Evolutionary conservation across 805 yeast species (phyloP).

Genomic region (Yarrowia phangngaensis): DNA sequence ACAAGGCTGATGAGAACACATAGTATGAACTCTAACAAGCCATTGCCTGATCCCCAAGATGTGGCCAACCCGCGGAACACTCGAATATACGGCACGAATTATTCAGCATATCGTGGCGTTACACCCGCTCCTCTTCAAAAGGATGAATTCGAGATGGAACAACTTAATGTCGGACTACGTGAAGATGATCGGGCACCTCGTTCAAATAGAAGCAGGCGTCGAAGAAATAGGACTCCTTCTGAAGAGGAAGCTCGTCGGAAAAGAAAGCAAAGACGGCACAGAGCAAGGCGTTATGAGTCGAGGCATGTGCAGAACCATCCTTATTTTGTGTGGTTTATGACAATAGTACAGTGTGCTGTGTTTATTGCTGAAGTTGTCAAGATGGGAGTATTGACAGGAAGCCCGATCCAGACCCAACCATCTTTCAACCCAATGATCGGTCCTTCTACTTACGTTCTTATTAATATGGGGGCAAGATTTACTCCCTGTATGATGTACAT

Average conservation of each 20-base stretch:
- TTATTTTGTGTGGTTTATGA: constrained; percentile 36
- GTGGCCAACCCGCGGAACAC: constrained; percentile 20
- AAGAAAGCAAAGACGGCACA: constrained; percentile 18
- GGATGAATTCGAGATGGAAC: constrained; percentile 21
- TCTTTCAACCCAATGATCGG: constrained; percentile 77
- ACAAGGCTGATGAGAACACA: constrained; percentile 21
- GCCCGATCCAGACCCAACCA: constrained; percentile 64
- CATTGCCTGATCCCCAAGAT: constrained; percentile 14
- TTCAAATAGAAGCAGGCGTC: constrained; percentile 9
- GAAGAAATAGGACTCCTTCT: constrained; percentile 16
- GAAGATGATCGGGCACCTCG: constrained; percentile 12
- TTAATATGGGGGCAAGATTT: constrained; percentile 67
- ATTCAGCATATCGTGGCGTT: constrained; percentile 21
- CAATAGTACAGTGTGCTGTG: constrained; percentile 46
- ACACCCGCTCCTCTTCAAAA: constrained; percentile 21
- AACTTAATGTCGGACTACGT: constrained; percentile 8
- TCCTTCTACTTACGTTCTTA: constrained; percentile 62
- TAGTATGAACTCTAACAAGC: constrained; percentile 23
- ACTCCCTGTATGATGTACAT: constrained; percentile 64
- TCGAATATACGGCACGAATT: constrained; percentile 20
- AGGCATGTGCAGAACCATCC: constrained; percentile 31
- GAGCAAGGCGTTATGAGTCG: constrained; percentile 17
- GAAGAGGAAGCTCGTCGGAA: constrained; percentile 22
- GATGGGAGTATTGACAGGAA: constrained; percentile 59
- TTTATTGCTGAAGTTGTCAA: constrained; percentile 58